phyloP scores from a whole-genome alignment of 2,329 filamentous ascomycete species.

The Incumbomyces delicatus region DNA sequence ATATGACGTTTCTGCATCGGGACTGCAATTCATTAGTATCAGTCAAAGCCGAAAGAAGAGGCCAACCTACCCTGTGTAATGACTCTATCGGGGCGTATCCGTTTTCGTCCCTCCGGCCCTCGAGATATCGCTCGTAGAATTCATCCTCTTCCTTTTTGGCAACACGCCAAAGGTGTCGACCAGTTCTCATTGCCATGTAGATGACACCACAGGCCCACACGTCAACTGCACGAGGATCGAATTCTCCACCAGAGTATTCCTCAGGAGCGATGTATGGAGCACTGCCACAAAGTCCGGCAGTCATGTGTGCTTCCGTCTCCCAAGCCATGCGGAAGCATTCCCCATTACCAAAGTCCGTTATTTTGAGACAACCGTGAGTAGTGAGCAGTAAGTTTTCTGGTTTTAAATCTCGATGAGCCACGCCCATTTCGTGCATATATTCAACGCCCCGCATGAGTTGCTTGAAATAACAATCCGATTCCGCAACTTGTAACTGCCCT shows the following conservation, averaged over 20 bases:
- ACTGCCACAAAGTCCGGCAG: slow-evolving; percentile 88
- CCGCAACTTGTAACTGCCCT: slow-evolving; percentile 79
- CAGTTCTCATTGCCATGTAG: slow-evolving; percentile 99
- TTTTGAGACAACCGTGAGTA: slow-evolving; percentile 85
- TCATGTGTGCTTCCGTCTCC: slow-evolving; percentile 98
- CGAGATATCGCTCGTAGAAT: slow-evolving; percentile 89
- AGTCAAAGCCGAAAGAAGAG: slow-evolving; percentile 6
- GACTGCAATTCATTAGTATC: slow-evolving; percentile 48
- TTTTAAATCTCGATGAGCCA: slow-evolving; percentile 92
- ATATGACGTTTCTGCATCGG: slow-evolving; percentile 96
- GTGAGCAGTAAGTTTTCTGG: slow-evolving; percentile 93
- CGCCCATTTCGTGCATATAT: slow-evolving; percentile 99
- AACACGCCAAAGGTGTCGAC: slow-evolving; percentile 91
- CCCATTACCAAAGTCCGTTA: slow-evolving; percentile 96
- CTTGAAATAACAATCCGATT: slow-evolving; percentile 98
- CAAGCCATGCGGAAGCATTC: slow-evolving; percentile 99
- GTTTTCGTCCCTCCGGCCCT: slow-evolving; percentile 85
- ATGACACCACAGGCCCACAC: slow-evolving; percentile 98
- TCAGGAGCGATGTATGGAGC: slow-evolving; percentile 96
- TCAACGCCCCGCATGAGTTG: slow-evolving; percentile 98
- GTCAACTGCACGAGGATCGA: slow-evolving; percentile 94
- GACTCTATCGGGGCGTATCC: slow-evolving; percentile 96
- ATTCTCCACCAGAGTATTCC: slow-evolving; percentile 90
- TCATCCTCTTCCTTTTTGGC: slow-evolving; percentile 95
- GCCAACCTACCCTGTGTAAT: slow-evolving; percentile 71